Percentiles rank a stretch among this genome's conserved stretches.
Evolutionary conservation across 2,329 filamentous ascomycete species (phyloP).

Genomic region (Beauveria sp.): DNA sequence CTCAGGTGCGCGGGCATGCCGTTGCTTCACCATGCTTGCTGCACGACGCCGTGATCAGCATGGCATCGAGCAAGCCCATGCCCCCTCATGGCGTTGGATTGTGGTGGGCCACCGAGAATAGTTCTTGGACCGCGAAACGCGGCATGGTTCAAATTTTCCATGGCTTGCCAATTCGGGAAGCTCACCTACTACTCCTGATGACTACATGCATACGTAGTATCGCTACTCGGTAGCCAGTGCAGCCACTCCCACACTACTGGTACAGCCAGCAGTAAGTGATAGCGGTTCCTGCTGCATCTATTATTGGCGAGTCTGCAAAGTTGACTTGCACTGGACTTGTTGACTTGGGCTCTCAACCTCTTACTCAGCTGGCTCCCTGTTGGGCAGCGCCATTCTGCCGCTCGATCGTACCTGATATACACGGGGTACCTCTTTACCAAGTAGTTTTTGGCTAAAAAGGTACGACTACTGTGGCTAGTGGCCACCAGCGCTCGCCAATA

Average conservation of each 20-base stretch:
- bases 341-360: not conserved
- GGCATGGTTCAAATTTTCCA: not conserved
- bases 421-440: not conserved
- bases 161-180: constrained; percentile 3
- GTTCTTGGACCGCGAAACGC: not conserved
- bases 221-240: no score
- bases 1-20: not conserved
- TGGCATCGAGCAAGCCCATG: not conserved
- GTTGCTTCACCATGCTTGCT: not conserved
- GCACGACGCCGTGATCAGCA: not conserved
- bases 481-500: not conserved
- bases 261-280: not conserved
- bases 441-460: not conserved
- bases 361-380: not conserved
- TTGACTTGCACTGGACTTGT: no score
- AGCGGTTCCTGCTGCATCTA: not conserved
- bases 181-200: not conserved
- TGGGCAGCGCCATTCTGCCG: not conserved
- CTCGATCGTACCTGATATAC: not conserved
- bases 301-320: not conserved
- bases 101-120: not conserved
- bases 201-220: not conserved
- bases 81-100: not conserved
- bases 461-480: not conserved
- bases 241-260: not conserved